A percentile compares a stretch with the other conserved stretches of the same genome.
These are phyloP conservation scores for Pseudoscleropodium purum DNA, from an alignment of 225 moss, liverwort and hornwort species.

Conservation along the genomic window DNA sequence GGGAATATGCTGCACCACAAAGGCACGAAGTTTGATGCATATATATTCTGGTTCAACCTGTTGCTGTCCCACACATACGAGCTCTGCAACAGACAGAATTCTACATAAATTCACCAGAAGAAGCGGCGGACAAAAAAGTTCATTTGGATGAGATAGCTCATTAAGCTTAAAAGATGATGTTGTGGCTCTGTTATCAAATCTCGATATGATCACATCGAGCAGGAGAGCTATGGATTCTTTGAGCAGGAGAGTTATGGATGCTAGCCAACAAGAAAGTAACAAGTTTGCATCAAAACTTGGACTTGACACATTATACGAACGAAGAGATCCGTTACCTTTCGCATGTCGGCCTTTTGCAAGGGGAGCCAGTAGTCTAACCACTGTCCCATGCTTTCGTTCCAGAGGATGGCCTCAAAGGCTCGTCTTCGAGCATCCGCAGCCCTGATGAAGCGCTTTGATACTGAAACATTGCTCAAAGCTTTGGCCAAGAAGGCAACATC, in stretches of 20 bases:
- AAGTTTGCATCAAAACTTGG: not conserved
- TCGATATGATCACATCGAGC: not conserved
- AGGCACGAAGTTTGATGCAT: slow-evolving; percentile 75
- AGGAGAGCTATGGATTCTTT: not conserved
- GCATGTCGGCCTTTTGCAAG: not conserved
- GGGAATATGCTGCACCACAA: slow-evolving; percentile 59
- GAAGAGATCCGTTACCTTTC: slow-evolving; percentile 3
- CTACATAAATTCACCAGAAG: not conserved
- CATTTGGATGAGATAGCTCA: not conserved
- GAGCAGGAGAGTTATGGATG: not conserved
- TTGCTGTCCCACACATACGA: slow-evolving; percentile 21
- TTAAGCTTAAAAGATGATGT: no score
- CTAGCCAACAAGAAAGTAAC: not conserved
- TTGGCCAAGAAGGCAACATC: slow-evolving; percentile 58
- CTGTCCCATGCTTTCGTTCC: slow-evolving; percentile 61
- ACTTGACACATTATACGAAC: not conserved
- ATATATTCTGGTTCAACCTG: slow-evolving; percentile 25
- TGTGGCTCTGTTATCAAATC: not conserved
- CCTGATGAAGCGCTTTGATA: slow-evolving; percentile 12
- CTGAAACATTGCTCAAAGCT: slow-evolving; percentile 5
- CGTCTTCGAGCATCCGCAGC: slow-evolving; percentile 38
- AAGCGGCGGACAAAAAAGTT: not conserved
- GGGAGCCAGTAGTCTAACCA: slow-evolving; percentile 96
- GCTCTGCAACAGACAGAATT: slow-evolving; percentile 6
- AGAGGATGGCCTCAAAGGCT: slow-evolving; percentile 65